These are phyloP conservation scores for Magnaporthiopsis incrustans DNA, from an alignment of 2,329 filamentous ascomycete species.

Conservation along the genomic window DNA sequence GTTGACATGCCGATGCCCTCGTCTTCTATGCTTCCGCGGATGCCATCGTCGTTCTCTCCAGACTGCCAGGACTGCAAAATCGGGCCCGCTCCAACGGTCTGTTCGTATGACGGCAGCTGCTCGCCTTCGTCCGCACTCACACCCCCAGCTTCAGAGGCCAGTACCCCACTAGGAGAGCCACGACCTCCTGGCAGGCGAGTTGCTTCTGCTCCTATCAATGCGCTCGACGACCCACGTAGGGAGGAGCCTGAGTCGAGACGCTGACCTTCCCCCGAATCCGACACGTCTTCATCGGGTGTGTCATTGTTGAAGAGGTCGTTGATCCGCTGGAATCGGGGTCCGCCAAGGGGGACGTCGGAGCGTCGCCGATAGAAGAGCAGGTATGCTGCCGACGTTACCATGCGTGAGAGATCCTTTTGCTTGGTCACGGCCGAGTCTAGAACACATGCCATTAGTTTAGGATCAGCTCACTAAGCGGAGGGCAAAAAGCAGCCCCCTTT, in stretches of 20 bases:
- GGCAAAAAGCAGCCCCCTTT: background rate
- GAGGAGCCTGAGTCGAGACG: constrained; percentile 78
- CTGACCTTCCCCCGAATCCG: constrained; percentile 67
- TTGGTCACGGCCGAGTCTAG: constrained; percentile 67
- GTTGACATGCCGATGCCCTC: constrained; percentile 2
- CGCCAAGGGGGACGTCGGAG: constrained; percentile 69
- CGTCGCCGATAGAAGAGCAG: constrained; percentile 92
- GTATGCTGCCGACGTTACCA: constrained; percentile 75
- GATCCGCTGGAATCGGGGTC: constrained; percentile 64
- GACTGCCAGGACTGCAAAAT: constrained; percentile 10
- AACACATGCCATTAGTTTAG: background rate
- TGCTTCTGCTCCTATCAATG: constrained; percentile 70
- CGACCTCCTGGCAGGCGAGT: constrained; percentile 56
- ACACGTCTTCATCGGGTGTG: constrained; percentile 36
- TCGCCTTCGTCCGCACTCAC: constrained; percentile 20
- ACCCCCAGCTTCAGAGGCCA: background rate
- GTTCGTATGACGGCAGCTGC: constrained; percentile 21
- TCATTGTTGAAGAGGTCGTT: constrained; percentile 44
- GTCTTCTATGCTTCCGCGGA: constrained; percentile 36
- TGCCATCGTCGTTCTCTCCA: constrained; percentile 15
- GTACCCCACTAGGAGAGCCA: constrained; percentile 42
- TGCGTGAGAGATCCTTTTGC: constrained; percentile 48
- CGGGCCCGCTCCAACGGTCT: background rate
- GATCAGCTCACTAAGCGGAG: background rate
- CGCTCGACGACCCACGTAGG: constrained; percentile 87